Evolutionary conservation across 345 rosid genomes (phyloP).

Genomic region (Eucalyptus urophylla): DNA sequence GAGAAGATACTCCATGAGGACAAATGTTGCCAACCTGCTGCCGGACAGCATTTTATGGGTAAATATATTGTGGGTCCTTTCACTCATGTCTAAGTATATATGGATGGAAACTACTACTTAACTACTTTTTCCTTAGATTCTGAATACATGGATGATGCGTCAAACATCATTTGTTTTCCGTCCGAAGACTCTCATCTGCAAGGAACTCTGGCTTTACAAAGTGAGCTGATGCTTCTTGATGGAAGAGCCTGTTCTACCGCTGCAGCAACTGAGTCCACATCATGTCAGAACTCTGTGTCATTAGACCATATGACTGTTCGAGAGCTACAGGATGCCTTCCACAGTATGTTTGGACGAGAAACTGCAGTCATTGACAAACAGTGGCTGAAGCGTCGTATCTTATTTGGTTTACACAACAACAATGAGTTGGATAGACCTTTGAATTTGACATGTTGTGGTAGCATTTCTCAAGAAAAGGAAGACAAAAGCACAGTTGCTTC

Average conservation of each 20-base stretch:
- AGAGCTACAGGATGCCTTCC: not conserved
- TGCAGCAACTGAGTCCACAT: not conserved
- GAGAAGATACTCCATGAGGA: not conserved
- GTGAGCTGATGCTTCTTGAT: not conserved
- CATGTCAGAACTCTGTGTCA: not conserved
- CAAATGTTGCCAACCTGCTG: not conserved
- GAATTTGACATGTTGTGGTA: not conserved
- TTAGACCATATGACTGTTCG: constrained; percentile 2
- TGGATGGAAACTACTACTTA: not conserved
- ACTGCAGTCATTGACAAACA: constrained; percentile 2
- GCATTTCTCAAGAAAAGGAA: not conserved
- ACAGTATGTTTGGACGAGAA: constrained; percentile 1
- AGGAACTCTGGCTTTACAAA: not conserved
- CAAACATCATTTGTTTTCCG: not conserved
- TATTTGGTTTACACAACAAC: not conserved
- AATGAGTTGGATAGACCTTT: not conserved
- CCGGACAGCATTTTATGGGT: not conserved
- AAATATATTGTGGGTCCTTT: not conserved
- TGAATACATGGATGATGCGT: not conserved
- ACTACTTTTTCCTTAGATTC: not conserved
- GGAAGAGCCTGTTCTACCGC: not conserved
- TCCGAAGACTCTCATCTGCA: not conserved
- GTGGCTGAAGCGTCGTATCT: constrained; percentile 3
- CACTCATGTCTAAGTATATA: not conserved
- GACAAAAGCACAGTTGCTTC: not conserved